A percentile compares a stretch with the other conserved stretches of the same genome.
Conservation (phyloP, 1,284 basidiomycete species). For the Coriolopsis trogii region DNA sequence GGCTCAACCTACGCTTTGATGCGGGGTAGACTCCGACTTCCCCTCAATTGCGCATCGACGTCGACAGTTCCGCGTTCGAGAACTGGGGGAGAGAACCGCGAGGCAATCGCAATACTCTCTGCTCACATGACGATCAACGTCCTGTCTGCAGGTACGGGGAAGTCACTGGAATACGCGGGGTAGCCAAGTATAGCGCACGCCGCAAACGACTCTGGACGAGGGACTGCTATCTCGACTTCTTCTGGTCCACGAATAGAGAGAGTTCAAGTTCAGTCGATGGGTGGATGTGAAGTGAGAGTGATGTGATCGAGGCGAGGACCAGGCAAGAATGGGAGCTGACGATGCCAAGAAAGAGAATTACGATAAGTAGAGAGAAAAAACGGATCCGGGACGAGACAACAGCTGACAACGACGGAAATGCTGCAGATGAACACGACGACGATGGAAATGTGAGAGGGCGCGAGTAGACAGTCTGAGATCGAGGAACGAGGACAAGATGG, state of each 20-base stretch:
- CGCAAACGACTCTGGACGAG: neutral
- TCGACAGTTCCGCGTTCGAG: too few relatives aligned
- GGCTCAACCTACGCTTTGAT: neutral
- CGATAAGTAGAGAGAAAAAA: slow-evolving; percentile 4
- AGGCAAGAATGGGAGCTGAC: neutral
- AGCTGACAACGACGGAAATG: slow-evolving; percentile 8
- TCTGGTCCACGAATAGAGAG: neutral
- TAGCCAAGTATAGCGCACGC: neutral
- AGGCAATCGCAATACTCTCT: too few relatives aligned
- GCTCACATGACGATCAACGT: too few relatives aligned
- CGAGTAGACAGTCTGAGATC: slow-evolving; percentile 6
- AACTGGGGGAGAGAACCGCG: too few relatives aligned
- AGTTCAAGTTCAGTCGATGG: neutral
- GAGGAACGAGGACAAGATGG: slow-evolving; percentile 4
- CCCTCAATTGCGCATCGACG: too few relatives aligned
- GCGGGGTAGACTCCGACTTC: slow-evolving; percentile 4
- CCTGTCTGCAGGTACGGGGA: neutral
- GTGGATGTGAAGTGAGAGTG: neutral
- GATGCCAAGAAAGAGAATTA: slow-evolving; percentile 4
- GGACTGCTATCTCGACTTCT: neutral
- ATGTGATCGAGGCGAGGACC: neutral
- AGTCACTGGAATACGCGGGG: too few relatives aligned
- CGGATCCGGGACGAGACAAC: slow-evolving; percentile 9
- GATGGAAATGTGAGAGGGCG: slow-evolving; percentile 2
- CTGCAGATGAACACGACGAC: slow-evolving; percentile 1